Conservation (phyloP, 257 asterid species). For the Solanum verrucosum region DNA sequence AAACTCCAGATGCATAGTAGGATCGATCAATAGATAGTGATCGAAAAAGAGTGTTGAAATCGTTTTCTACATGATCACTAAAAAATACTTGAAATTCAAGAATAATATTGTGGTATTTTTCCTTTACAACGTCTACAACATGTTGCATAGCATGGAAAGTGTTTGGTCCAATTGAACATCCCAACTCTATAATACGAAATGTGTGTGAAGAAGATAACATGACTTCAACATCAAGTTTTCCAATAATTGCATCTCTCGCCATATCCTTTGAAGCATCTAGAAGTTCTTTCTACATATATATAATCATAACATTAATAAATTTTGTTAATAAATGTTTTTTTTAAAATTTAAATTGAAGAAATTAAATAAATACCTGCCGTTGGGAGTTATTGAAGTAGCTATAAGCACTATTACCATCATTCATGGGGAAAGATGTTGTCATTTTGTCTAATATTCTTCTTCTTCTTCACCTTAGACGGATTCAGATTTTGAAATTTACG, state of each 20-base stretch:
- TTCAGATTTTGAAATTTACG: no score
- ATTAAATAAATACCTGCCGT: neutral
- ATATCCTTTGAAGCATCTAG: neutral
- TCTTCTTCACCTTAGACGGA: no score
- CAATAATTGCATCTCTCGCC: neutral
- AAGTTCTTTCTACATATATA: neutral
- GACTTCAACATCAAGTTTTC: neutral
- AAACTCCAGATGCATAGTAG: constrained; percentile 19
- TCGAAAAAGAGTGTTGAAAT: constrained; percentile 32
- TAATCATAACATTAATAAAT: no score
- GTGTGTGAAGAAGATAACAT: neutral
- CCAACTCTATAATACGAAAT: constrained; percentile 15
- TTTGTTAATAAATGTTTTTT: no score
- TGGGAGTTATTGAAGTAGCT: constrained; percentile 16
- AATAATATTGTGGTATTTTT: neutral
- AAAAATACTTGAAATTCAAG: constrained; percentile 22
- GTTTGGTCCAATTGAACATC: constrained; percentile 28
- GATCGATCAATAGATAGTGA: constrained; percentile 7
- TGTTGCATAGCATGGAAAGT: constrained; percentile 13
- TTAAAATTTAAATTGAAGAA: no score
- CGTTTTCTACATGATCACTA: constrained; percentile 24
- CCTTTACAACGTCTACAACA: constrained; percentile 3
- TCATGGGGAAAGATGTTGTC: neutral
- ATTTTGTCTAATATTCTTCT: neutral
- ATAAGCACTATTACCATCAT: constrained; percentile 12